Conservation (phyloP, 2,329 filamentous ascomycete species). For the Cordyceps farinosa region DNA sequence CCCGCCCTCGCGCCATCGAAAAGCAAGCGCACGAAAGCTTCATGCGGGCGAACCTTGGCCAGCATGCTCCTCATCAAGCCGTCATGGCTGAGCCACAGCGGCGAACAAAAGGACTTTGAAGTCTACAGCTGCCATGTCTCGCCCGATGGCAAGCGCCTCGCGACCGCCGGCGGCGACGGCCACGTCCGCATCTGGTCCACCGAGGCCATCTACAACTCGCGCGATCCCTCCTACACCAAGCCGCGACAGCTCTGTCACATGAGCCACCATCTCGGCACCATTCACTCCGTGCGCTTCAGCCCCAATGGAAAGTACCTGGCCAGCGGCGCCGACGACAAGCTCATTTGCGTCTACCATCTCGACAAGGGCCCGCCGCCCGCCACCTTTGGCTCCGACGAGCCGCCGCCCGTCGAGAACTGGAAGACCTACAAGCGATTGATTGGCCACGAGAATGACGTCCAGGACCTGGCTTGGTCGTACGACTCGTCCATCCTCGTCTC, state of each 20-base stretch:
- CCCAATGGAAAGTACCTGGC: slow-evolving; percentile 92
- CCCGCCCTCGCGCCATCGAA: slow-evolving; percentile 2
- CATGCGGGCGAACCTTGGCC: slow-evolving; percentile 17
- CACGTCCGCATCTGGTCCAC: slow-evolving; percentile 98
- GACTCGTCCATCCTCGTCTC: slow-evolving; percentile 95
- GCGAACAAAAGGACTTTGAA: slow-evolving; percentile 97
- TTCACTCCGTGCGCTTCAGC: slow-evolving; percentile 95
- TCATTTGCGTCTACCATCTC: slow-evolving; percentile 93
- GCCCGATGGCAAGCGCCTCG: slow-evolving; percentile 84
- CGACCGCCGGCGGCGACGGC: slow-evolving; percentile 94
- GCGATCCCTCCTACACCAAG: slow-evolving; percentile 65
- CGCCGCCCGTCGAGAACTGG: slow-evolving; percentile 95
- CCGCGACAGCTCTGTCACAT: slow-evolving; percentile 95
- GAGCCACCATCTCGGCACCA: slow-evolving; percentile 97
- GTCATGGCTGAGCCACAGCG: slow-evolving; percentile 91
- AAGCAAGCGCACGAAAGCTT: not conserved
- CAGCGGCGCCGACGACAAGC: slow-evolving; percentile 96
- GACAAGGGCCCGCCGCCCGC: slow-evolving; percentile 77
- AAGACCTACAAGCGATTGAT: slow-evolving; percentile 90
- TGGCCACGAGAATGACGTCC: slow-evolving; percentile 97
- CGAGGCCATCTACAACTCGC: slow-evolving; percentile 82
- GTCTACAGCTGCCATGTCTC: slow-evolving; percentile 98
- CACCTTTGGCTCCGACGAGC: slow-evolving; percentile 85
- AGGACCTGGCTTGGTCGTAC: slow-evolving; percentile 94
- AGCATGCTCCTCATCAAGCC: slow-evolving; percentile 88